Evolutionary conservation across 1,139 yeast genomes (phyloP), one percentile per base, ranked within the genome.

Genomic region (Saccharomyces pastorianus): DNA sequence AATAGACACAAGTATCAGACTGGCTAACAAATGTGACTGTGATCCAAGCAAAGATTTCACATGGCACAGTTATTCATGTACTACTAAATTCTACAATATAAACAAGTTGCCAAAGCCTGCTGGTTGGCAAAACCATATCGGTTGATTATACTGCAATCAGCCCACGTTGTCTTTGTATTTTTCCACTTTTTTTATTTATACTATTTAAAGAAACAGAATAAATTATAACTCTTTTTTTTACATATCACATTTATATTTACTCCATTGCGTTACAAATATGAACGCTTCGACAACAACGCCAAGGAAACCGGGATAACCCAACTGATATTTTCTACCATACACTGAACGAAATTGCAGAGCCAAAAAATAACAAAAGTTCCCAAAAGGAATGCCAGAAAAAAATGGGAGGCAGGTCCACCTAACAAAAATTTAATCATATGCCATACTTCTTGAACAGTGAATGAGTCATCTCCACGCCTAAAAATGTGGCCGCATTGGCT

Each of bases 401-500:
- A 27, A 13, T 14, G 11, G 42, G 28, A 8, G 20, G 7, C 49
- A 34, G 20, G 9, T 14, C 7, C 26, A 25, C 34, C 27, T 25
- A 3, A 34, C 41, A 6, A 38, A 6, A 26, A 28, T 28, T 17
- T 5, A 46, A 7, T 53, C 54, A 58, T 46, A 56, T 38, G 49
- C 58, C 57, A 47, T 67, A 68, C 51, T 71, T 68, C 55, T 80
- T 81, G 59, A 88, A 81, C 62, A 84, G 77, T 58, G 82, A 79
- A 72, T 85, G 88, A 13, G 96, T 90, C 56, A 91, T 68, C 71
- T 93, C 99, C 48, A 93, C 98, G 53, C 98, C 99, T 49, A 90
- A 80, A 75, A 93, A 93, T 3, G 98, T 91, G 23, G 98, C 98
- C 23, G 98, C 98, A 71, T 93, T 93, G 26, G 98, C 97, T 3